These are phyloP conservation scores for Cicer yamashitae DNA, from an alignment of 306 rosid genomes.

Conservation along the genomic window DNA sequence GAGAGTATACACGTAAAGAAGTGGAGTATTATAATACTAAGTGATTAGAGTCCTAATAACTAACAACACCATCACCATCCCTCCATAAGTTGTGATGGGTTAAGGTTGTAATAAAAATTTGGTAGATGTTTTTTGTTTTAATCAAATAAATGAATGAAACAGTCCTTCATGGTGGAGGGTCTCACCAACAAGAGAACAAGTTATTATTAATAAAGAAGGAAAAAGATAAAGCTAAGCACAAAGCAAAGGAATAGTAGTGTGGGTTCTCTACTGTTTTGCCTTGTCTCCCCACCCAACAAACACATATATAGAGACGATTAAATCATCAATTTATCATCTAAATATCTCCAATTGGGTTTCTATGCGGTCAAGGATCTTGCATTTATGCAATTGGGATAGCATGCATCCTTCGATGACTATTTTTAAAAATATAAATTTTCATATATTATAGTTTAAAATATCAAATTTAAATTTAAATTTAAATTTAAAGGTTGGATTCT, in stretches of 20 bases:
- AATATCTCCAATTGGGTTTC: no score
- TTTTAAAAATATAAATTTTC: no score
- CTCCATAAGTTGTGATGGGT: no score
- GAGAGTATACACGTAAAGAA: neutral
- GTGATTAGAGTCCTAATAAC: conserved; percentile 47
- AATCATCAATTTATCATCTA: no score
- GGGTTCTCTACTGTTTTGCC: conserved; percentile 80
- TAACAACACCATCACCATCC: conserved; percentile 17
- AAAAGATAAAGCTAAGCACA: conserved; percentile 53
- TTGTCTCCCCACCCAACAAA: conserved; percentile 92
- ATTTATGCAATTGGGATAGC: no score
- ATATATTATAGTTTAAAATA: no score
- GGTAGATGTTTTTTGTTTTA: conserved; percentile 3
- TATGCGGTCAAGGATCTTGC: no score
- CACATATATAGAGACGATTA: conserved; percentile 52
- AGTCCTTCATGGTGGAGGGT: conserved; percentile 76
- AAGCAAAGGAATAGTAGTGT: conserved; percentile 60
- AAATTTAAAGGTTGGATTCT: no score
- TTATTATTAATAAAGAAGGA: conserved; percentile 43
- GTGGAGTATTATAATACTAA: neutral
- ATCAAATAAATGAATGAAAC: conserved; percentile 48
- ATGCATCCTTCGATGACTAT: no score
- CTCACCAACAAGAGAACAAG: conserved; percentile 58
- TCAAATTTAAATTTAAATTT: no score
- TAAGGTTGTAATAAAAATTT: conserved; percentile 8